These are phyloP conservation scores for Boletus vermiculosoides DNA, from an alignment of 768 basidiomycete species.

Conservation along the genomic window DNA sequence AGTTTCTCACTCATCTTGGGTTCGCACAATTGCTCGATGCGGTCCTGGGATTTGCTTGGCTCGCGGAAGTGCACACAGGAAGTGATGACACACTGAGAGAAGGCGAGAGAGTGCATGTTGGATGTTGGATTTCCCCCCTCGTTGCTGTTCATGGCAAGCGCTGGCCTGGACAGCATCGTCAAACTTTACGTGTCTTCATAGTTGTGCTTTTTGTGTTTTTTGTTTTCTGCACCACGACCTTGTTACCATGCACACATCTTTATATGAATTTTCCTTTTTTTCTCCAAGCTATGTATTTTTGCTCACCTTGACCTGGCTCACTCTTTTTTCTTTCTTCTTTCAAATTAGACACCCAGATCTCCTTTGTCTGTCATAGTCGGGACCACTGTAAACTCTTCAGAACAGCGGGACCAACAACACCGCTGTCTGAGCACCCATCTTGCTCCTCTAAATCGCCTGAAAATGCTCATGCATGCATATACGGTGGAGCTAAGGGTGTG, in stretches of 20 bases:
- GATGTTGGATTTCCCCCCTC: slow-evolving; percentile 83
- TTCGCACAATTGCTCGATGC: slow-evolving; percentile 90
- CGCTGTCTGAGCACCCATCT: too few species aligned
- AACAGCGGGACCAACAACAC: too few species aligned
- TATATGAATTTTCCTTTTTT: not conserved
- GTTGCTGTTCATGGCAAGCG: slow-evolving; percentile 85
- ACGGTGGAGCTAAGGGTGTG: too few species aligned
- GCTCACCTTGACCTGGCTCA: slow-evolving; percentile 13
- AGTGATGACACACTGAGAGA: slow-evolving; percentile 83
- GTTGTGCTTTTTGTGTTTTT: not conserved
- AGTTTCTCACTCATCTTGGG: slow-evolving; percentile 87
- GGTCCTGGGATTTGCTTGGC: slow-evolving; percentile 91
- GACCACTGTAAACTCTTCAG: too few species aligned
- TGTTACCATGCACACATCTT: not conserved
- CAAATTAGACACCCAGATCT: slow-evolving; percentile 5
- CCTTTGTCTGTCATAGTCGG: slow-evolving; percentile 14
- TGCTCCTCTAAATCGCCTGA: too few species aligned
- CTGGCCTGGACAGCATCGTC: slow-evolving; percentile 93
- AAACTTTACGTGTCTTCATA: slow-evolving; percentile 87
- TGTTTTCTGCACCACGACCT: not conserved
- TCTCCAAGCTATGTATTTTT: slow-evolving; percentile 3
- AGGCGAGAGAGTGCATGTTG: slow-evolving; percentile 87
- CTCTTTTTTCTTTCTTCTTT: not conserved
- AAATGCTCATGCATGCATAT: too few species aligned
- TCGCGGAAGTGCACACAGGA: slow-evolving; percentile 85